These are phyloP conservation scores for Kickxella alabastrina DNA, from an alignment of 192 early-diverging fungal genomes.

Conservation along the genomic window DNA sequence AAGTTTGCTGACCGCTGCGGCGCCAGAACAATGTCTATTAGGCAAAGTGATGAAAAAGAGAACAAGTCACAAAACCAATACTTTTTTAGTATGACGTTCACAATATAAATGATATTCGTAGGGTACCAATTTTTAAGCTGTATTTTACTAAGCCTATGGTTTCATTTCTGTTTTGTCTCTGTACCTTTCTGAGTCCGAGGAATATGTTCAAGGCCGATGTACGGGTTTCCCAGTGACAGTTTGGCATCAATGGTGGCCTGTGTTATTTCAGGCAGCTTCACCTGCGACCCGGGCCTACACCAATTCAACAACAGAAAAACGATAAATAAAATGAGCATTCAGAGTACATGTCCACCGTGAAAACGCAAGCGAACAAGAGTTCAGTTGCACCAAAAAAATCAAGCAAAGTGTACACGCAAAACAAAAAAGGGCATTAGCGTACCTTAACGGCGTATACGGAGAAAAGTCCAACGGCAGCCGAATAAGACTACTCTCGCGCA, in stretches of 20 bases:
- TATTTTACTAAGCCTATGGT: no score
- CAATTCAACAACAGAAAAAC: no score
- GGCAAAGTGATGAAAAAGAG: no score
- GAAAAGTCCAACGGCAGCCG: slow-evolving; percentile 26
- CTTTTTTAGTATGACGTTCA: no score
- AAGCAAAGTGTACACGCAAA: no score
- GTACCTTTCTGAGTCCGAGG: slow-evolving; percentile 14
- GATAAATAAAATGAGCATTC: not conserved
- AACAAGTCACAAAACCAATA: no score
- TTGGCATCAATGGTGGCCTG: slow-evolving; percentile 4
- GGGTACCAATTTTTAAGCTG: no score
- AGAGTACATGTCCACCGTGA: not conserved
- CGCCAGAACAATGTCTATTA: no score
- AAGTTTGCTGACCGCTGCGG: slow-evolving; percentile 1
- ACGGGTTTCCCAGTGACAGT: slow-evolving; percentile 1
- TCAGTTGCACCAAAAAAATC: not conserved
- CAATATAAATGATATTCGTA: no score
- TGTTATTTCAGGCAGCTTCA: slow-evolving; percentile 20
- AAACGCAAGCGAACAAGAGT: not conserved
- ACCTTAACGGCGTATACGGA: slow-evolving; percentile 36
- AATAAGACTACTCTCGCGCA: slow-evolving; percentile 29
- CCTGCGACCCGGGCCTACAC: slow-evolving; percentile 38
- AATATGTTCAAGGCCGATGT: slow-evolving; percentile 29
- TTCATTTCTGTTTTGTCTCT: no score
- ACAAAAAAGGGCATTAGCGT: no score